These are phyloP conservation scores for Forsythia suspensa DNA, from an alignment of 257 asterid genomes.

Conservation along the genomic window DNA sequence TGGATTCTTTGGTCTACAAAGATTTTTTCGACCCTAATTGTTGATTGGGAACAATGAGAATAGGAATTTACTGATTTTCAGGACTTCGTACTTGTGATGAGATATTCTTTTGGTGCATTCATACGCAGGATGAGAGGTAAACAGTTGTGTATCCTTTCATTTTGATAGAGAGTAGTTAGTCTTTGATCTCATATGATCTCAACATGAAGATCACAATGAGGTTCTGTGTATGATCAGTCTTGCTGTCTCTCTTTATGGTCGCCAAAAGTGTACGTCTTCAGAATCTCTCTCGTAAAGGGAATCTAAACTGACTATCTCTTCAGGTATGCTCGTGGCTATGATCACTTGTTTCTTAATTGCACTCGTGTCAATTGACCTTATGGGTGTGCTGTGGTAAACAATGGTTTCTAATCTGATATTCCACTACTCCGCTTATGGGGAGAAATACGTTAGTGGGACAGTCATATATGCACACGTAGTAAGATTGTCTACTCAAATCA, in stretches of 20 bases:
- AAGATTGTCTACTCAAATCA: no score
- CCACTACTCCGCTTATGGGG: no score
- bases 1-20: constrained; percentile 22
- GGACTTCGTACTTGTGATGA: constrained; percentile 12
- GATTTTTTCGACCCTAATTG: constrained; percentile 13
- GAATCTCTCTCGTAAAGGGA: background rate
- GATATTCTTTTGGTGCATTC: background rate
- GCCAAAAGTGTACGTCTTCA: background rate
- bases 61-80: constrained; percentile 1
- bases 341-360: no score
- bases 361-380: no score
- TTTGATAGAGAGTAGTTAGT: constrained; percentile 1
- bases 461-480: no score
- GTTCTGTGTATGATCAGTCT: background rate
- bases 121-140: constrained; percentile 5
- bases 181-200: background rate
- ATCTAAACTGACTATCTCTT: background rate
- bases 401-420: no score
- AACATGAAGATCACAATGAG: background rate
- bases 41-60: constrained; percentile 19
- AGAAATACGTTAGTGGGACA: no score
- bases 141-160: background rate
- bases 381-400: no score
- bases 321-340: background rate
- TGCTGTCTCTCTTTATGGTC: background rate